phyloP scores from a whole-genome alignment of 139 green algal genomes.

The Cymbomonas tetramitiformis region DNA sequence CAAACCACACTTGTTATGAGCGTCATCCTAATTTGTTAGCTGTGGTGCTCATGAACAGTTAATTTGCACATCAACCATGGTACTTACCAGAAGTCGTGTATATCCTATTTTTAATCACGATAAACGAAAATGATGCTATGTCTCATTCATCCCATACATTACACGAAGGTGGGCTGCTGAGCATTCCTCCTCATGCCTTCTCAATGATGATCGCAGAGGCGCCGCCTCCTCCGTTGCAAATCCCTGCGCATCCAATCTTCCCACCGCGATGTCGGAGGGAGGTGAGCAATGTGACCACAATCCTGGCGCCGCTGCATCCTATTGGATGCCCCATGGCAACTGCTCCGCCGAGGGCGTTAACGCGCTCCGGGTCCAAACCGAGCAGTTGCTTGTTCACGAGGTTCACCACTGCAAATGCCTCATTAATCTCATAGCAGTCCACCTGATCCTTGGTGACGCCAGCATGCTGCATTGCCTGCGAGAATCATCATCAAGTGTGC shows the following conservation, averaged over 20 bases:
- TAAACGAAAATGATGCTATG: too few species aligned
- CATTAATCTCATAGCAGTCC: constrained; percentile 74
- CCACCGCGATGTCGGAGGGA: constrained; percentile 41
- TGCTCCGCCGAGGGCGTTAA: constrained; percentile 73
- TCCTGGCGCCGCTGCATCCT: constrained; percentile 56
- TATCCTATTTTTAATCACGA: too few species aligned
- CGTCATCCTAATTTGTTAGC: too few species aligned
- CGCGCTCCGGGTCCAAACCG: constrained; percentile 26
- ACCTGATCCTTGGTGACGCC: constrained; percentile 36
- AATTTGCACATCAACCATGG: too few species aligned
- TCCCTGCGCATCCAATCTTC: constrained; percentile 45
- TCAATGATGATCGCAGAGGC: constrained; percentile 63
- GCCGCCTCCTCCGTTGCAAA: constrained; percentile 83
- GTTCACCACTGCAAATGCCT: constrained; percentile 78
- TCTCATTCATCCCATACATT: too few species aligned
- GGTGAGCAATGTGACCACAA: constrained; percentile 67
- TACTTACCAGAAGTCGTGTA: too few species aligned
- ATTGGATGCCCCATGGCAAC: constrained; percentile 79
- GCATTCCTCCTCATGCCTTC: too few species aligned
- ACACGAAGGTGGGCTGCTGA: too few species aligned
- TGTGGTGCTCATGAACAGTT: too few species aligned
- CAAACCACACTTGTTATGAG: too few species aligned
- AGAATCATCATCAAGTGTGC: too few species aligned
- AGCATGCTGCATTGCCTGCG: constrained; percentile 35
- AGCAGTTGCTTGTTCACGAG: constrained; percentile 48